A percentile compares a stretch with the other conserved stretches of the same genome.
Conservation (phyloP, 2,329 filamentous ascomycete genomes). For the Coleophoma cylindrospora region DNA sequence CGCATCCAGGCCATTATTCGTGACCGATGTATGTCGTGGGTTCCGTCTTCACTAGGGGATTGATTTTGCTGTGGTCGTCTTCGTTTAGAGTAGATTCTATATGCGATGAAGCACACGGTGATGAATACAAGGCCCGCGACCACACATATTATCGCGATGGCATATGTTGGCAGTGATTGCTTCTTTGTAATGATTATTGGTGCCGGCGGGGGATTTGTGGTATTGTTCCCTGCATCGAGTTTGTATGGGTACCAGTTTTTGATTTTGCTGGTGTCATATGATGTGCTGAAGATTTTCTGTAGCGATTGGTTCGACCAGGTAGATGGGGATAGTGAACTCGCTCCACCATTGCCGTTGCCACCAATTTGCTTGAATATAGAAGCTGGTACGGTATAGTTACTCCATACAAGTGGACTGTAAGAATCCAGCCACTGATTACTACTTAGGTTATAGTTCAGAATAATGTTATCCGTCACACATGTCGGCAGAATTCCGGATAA, state of each 20-base stretch:
- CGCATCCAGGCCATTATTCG: no score
- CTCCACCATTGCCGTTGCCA: slow-evolving; percentile 53
- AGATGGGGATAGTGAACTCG: slow-evolving; percentile 55
- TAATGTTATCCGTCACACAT: slow-evolving; percentile 47
- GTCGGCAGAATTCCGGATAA: slow-evolving; percentile 15
- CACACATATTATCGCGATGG: no score
- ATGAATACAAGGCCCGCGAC: no score
- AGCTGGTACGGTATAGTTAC: slow-evolving; percentile 62
- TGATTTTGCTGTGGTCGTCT: no score
- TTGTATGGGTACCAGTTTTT: slow-evolving; percentile 56
- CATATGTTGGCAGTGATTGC: background rate
- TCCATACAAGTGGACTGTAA: slow-evolving; percentile 61
- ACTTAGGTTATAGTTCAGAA: slow-evolving; percentile 70
- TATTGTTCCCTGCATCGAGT: background rate
- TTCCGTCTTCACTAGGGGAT: no score
- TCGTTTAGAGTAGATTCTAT: no score
- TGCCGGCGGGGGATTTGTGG: background rate
- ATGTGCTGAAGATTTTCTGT: slow-evolving; percentile 43
- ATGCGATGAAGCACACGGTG: no score
- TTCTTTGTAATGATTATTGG: background rate
- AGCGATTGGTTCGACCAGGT: slow-evolving; percentile 48
- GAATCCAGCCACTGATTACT: slow-evolving; percentile 62
- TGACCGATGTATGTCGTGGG: no score
- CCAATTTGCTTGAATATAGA: slow-evolving; percentile 56
- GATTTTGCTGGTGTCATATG: slow-evolving; percentile 53